phyloP scores from a whole-genome alignment of 192 early-diverging fungal species.

The Rhizophagus sp. region DNA sequence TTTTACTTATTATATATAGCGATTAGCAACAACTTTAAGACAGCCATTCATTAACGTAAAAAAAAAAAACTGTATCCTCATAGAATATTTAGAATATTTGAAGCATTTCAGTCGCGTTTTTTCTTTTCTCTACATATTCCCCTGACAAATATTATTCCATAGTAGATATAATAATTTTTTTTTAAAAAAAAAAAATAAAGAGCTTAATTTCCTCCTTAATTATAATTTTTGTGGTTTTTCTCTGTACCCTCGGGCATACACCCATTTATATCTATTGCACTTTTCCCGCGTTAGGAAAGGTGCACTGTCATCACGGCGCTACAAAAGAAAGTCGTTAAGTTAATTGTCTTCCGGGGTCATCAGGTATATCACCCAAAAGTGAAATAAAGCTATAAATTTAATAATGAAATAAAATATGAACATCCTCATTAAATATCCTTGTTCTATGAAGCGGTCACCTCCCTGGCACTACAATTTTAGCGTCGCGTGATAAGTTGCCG shows the following conservation, averaged over 20 bases:
- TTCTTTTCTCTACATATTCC: too few relatives aligned
- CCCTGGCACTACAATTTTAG: conserved; percentile 31
- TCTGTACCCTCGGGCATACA: background rate
- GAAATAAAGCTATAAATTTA: background rate
- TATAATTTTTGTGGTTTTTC: background rate
- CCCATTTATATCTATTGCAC: conserved; percentile 13
- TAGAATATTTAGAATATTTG: too few relatives aligned
- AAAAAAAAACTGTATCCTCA: too few relatives aligned
- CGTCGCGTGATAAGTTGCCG: conserved; percentile 15
- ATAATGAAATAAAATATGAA: background rate
- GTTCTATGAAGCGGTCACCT: conserved; percentile 19
- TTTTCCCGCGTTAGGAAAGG: conserved; percentile 34
- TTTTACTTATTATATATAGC: too few relatives aligned
- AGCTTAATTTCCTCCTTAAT: too few relatives aligned
- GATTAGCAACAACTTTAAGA: too few relatives aligned
- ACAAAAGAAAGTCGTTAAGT: conserved; percentile 30
- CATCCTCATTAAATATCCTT: background rate
- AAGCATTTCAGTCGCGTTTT: too few relatives aligned
- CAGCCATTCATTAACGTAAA: too few relatives aligned
- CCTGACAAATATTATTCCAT: too few relatives aligned
- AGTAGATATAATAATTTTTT: too few relatives aligned
- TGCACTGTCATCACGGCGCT: conserved; percentile 31
- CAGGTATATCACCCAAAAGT: conserved; percentile 13
- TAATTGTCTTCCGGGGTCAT: conserved; percentile 30
- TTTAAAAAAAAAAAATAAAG: too few relatives aligned